These are phyloP conservation scores for Ichthyophthirius multifiliis DNA, from an alignment of 169 alveolate genomes.

Conservation along the genomic window DNA sequence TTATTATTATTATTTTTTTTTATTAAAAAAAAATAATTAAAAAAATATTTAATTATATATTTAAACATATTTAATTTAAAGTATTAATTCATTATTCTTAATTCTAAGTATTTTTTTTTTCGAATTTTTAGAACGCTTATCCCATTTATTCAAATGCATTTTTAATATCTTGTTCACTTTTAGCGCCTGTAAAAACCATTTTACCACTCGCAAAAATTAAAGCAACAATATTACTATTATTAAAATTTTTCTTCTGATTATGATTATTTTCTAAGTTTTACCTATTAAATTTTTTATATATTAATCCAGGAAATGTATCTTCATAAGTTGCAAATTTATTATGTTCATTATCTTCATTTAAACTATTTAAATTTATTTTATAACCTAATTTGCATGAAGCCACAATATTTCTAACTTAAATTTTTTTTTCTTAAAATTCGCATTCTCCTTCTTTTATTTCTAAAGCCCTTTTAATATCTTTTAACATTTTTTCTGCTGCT, in stretches of 20 bases:
- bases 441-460: background rate
- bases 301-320: conserved; percentile 11
- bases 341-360: background rate
- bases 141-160: conserved; percentile 53
- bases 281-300: too few species aligned
- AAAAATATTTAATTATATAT: too few species aligned
- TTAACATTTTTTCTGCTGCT: background rate
- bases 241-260: background rate
- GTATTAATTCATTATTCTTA: too few species aligned
- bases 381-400: conserved; percentile 7
- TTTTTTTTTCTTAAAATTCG: background rate
- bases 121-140: background rate
- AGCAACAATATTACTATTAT: conserved; percentile 17
- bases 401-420: background rate
- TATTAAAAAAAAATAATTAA: too few species aligned
- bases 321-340: background rate
- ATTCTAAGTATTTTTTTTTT: background rate
- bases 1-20: too few species aligned
- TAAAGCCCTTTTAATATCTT: background rate
- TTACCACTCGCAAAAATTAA: conserved; percentile 71
- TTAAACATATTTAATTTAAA: too few species aligned
- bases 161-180: conserved; percentile 60
- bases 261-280: too few species aligned
- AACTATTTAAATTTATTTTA: background rate
- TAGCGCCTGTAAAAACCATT: conserved; percentile 83